Conservation (phyloP, 257 asterid genomes). For the Ilex aquifolium region DNA sequence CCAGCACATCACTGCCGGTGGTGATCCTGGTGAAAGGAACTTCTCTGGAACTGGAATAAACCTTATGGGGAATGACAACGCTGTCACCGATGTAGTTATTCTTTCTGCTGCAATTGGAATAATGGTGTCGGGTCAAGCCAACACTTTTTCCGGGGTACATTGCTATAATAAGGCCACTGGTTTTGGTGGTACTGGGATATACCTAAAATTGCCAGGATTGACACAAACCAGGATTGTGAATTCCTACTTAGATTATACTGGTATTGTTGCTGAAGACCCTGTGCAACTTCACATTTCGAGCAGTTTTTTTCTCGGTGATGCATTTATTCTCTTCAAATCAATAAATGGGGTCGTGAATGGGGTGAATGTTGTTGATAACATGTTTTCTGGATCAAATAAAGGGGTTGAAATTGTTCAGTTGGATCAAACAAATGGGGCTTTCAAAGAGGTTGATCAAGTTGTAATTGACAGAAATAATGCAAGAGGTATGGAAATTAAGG, state of each 20-base stretch:
- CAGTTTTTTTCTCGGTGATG: conserved; percentile 82
- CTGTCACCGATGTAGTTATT: conserved; percentile 65
- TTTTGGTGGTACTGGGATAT: no score
- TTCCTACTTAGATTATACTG: conserved; percentile 72
- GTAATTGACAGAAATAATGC: no score
- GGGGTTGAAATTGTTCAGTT: no score
- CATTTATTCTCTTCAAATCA: conserved; percentile 44
- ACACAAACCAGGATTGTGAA: background rate
- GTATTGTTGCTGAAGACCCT: conserved; percentile 88
- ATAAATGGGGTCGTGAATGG: conserved; percentile 59
- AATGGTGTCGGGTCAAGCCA: conserved; percentile 65
- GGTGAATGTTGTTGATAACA: conserved; percentile 19
- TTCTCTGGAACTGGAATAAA: conserved; percentile 71
- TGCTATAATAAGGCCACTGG: conserved; percentile 73
- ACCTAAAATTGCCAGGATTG: no score
- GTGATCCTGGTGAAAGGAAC: conserved; percentile 43
- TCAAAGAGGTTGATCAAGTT: no score
- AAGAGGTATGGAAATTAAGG: no score
- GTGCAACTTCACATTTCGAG: conserved; percentile 71
- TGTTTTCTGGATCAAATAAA: no score
- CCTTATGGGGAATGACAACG: conserved; percentile 65
- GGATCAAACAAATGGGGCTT: no score
- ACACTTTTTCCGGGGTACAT: conserved; percentile 62
- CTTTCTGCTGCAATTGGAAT: conserved; percentile 78
- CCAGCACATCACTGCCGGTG: conserved; percentile 73